phyloP scores from a whole-genome alignment of 164 flowering plant genomes.

The Kalanchoe fedtschenkoi region DNA sequence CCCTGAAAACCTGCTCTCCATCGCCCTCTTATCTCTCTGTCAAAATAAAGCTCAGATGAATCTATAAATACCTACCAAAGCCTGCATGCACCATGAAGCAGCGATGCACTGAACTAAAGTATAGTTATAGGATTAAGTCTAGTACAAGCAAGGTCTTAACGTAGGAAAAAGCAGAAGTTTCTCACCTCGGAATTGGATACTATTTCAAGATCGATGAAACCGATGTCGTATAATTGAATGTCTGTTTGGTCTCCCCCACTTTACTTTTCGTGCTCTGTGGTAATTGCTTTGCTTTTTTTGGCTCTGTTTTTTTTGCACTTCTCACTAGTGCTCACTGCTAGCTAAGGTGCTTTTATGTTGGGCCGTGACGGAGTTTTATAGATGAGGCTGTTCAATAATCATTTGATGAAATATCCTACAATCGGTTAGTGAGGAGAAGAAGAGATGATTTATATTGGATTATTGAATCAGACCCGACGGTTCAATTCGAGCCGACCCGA shows the following conservation, averaged over 20 bases:
- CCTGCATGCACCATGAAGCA: neutral
- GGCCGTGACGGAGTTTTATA: neutral
- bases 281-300: neutral
- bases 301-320: neutral
- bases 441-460: no score
- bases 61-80: neutral
- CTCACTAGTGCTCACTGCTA: no score
- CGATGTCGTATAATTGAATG: no score
- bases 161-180: conserved; percentile 3
- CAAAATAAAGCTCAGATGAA: no score
- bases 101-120: neutral
- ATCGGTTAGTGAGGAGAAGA: no score
- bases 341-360: neutral
- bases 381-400: neutral
- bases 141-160: neutral
- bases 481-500: no score
- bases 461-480: no score
- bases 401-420: no score
- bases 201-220: no score
- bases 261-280: no score
- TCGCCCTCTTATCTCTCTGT: conserved; percentile 4
- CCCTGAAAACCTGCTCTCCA: conserved; percentile 23
- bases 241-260: no score
- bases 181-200: no score
- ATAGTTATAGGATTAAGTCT: neutral